phyloP scores from a whole-genome alignment of 345 rosid species.

The Sonneratia caseolaris region DNA sequence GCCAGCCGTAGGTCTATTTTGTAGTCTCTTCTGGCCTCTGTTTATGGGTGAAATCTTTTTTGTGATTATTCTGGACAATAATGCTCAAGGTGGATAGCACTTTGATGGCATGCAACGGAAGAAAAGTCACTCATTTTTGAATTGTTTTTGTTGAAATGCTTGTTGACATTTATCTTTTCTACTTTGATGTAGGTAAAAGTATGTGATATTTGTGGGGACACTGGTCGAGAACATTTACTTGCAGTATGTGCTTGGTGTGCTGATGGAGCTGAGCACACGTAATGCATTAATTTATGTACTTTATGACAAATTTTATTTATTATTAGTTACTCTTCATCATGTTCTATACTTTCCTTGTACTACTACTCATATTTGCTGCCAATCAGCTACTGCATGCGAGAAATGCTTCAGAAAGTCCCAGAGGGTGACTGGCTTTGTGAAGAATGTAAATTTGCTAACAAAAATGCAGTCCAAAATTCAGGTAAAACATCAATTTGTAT shows the following conservation, averaged over 20 bases:
- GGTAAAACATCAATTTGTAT: conserved; percentile 25
- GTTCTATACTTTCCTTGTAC: background rate
- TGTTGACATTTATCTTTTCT: conserved; percentile 9
- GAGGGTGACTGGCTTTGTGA: conserved; percentile 95
- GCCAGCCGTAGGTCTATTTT: background rate
- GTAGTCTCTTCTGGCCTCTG: background rate
- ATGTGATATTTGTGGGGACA: conserved; percentile 98
- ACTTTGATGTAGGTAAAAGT: conserved; percentile 77
- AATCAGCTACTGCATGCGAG: conserved; percentile 93
- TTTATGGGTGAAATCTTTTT: background rate
- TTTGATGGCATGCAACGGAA: background rate
- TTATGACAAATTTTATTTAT: background rate
- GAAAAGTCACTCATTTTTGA: background rate
- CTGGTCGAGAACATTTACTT: conserved; percentile 95
- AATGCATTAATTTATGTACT: conserved; percentile 23
- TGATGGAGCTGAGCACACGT: conserved; percentile 99
- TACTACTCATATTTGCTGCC: conserved; percentile 7
- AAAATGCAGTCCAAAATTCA: conserved; percentile 53
- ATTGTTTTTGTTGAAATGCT: background rate
- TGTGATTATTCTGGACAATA: background rate
- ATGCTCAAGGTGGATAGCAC: background rate
- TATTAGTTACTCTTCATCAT: background rate
- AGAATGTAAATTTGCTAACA: conserved; percentile 78
- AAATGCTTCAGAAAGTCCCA: conserved; percentile 74
- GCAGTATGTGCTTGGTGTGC: conserved; percentile 81